Evolutionary conservation across 2,329 filamentous ascomycete species (phyloP).

Genomic region (Cadophora malorum): DNA sequence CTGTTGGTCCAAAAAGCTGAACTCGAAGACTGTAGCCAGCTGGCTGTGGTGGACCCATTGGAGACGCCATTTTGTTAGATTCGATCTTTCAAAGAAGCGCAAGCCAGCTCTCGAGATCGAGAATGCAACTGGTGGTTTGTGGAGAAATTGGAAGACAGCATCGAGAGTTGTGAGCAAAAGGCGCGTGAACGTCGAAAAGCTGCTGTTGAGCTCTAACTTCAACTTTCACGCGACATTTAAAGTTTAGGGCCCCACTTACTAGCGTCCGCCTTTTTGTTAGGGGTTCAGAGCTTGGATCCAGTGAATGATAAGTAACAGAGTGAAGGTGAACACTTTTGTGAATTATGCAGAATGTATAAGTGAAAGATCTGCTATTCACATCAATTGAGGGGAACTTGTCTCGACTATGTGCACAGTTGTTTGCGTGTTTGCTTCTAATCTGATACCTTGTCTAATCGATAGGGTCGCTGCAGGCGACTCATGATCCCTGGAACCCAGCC

Average conservation of each 20-base stretch:
- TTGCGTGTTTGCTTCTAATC: conserved; percentile 9
- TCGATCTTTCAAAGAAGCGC: conserved; percentile 20
- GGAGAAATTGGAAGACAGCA: conserved; percentile 24
- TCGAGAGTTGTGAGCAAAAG: conserved; percentile 22
- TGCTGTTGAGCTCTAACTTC: conserved; percentile 22
- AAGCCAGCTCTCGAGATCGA: conserved; percentile 25
- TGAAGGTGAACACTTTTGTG: background rate
- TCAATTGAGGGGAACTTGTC: background rate
- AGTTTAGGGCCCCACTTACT: conserved; percentile 16
- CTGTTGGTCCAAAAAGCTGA: conserved; percentile 41
- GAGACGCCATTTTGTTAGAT: conserved; percentile 33
- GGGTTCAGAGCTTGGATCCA: background rate
- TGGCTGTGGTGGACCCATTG: conserved; percentile 40
- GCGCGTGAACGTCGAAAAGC: conserved; percentile 21
- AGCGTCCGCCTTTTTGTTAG: background rate
- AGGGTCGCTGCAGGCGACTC: conserved; percentile 7
- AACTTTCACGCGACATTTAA: conserved; percentile 25
- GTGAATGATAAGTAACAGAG: background rate
- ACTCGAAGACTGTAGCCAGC: conserved; percentile 43
- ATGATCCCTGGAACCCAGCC: conserved; percentile 14
- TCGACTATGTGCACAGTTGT: background rate
- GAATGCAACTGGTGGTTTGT: conserved; percentile 7
- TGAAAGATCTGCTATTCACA: background rate
- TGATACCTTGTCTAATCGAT: conserved; percentile 13
- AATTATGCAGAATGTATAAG: background rate